Evolutionary conservation across 805 yeast species (phyloP).

Genomic region (Teunomyces gatunensis): DNA sequence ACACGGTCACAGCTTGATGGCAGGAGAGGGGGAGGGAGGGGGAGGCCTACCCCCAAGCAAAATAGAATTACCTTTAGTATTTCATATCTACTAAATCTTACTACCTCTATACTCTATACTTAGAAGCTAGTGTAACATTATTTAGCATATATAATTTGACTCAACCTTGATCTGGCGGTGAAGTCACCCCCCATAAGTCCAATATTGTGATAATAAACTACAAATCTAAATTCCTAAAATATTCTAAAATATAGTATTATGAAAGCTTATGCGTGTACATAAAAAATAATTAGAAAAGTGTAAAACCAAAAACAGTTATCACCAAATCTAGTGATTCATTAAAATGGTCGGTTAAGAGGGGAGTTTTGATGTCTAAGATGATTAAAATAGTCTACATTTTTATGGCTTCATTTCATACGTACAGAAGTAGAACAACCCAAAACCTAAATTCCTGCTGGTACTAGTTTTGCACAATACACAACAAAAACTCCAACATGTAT

Average conservation of each 20-base stretch:
- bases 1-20: neutral
- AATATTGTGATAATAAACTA: neutral
- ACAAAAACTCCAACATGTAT: neutral
- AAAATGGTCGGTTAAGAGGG: neutral
- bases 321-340: conserved; percentile 1
- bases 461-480: neutral
- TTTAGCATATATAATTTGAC: conserved; percentile 1
- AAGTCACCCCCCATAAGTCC: conserved; percentile 1
- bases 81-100: conserved; percentile 1
- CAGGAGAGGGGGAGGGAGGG: neutral
- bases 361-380: neutral
- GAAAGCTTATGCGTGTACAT: conserved; percentile 1
- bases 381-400: neutral
- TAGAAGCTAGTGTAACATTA: conserved; percentile 1
- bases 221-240: conserved; percentile 3
- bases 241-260: conserved; percentile 2
- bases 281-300: conserved; percentile 3
- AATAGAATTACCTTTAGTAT: conserved; percentile 1
- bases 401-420: neutral
- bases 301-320: conserved; percentile 1
- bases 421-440: neutral
- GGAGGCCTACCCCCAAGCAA: neutral
- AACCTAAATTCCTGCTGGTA: neutral
- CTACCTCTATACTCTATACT: conserved; percentile 1
- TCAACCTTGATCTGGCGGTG: conserved; percentile 1